A percentile compares a stretch with the other conserved stretches of the same genome.
These are phyloP conservation scores for Cyclotella choctawhatcheeana DNA, from an alignment of 108 stramenopile species.

Conservation along the genomic window DNA sequence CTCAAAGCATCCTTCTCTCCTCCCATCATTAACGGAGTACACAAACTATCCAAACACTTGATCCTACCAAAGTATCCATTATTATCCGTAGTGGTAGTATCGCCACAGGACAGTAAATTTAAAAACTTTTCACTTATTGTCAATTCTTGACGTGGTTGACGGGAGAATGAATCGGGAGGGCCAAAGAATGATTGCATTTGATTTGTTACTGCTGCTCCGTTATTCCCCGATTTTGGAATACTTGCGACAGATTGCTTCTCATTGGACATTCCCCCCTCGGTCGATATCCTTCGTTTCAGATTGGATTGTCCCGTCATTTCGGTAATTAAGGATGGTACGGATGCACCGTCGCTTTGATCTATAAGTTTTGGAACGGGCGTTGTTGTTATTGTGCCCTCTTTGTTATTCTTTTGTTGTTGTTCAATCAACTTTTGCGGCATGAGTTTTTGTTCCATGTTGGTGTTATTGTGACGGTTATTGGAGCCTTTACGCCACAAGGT, in stretches of 20 bases:
- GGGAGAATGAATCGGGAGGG: slow-evolving; percentile 1
- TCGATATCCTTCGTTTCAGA: too few relatives aligned
- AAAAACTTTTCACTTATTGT: slow-evolving; percentile 16
- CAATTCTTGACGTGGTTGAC: background rate
- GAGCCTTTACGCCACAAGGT: too few relatives aligned
- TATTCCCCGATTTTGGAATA: background rate
- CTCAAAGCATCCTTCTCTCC: background rate
- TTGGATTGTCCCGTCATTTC: slow-evolving; percentile 19
- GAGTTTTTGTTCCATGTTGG: background rate
- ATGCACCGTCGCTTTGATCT: slow-evolving; percentile 14
- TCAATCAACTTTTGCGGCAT: background rate
- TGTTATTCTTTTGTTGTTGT: background rate
- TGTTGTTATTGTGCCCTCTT: background rate
- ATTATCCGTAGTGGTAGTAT: slow-evolving; percentile 18
- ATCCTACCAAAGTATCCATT: slow-evolving; percentile 4
- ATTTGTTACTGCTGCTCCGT: background rate
- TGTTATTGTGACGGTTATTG: background rate
- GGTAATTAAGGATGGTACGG: slow-evolving; percentile 28
- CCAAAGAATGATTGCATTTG: background rate
- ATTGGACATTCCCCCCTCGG: background rate
- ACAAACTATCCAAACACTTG: slow-evolving; percentile 12
- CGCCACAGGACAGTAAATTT: slow-evolving; percentile 18
- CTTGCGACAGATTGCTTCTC: background rate
- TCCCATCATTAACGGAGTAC: background rate
- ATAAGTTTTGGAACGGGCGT: slow-evolving; percentile 14